Conservation (phyloP, 805 yeast genomes). For the Starmerella apicola region DNA sequence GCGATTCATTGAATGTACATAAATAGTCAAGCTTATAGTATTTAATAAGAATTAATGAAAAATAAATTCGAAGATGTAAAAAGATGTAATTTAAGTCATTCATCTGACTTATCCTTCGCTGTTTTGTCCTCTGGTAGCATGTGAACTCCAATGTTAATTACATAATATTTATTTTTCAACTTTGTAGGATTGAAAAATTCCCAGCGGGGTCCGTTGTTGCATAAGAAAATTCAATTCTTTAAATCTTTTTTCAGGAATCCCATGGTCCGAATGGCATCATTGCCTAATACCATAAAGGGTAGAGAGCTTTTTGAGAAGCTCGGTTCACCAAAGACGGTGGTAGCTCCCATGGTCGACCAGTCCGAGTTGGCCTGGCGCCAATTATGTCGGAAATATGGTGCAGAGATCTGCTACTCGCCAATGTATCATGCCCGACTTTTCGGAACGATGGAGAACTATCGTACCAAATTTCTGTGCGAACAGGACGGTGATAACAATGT, state of each 20-base stretch:
- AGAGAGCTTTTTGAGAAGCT: constrained; percentile 56
- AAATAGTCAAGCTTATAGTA: no score
- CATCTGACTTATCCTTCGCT: no score
- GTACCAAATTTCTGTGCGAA: constrained; percentile 51
- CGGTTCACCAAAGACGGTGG: constrained; percentile 68
- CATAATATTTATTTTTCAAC: no score
- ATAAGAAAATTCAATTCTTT: neutral
- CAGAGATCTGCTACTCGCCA: constrained; percentile 88
- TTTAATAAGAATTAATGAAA: no score
- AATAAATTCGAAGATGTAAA: no score
- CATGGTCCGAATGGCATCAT: constrained; percentile 13
- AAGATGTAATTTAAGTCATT: no score
- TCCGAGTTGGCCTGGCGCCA: constrained; percentile 93
- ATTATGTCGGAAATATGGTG: constrained; percentile 77
- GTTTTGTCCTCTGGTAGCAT: no score
- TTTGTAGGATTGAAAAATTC: no score
- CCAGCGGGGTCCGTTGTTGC: no score
- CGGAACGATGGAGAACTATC: constrained; percentile 70
- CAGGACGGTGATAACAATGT: constrained; percentile 54
- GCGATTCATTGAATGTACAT: no score
- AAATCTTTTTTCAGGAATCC: neutral
- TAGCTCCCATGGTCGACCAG: constrained; percentile 99
- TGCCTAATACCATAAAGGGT: constrained; percentile 33
- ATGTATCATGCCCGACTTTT: constrained; percentile 91
- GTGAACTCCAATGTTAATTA: no score